Evolutionary conservation across 495 filamentous ascomycete species (phyloP), one percentile per base, ranked within the genome.

Genomic region (Annulohypoxylon maeteangense): DNA sequence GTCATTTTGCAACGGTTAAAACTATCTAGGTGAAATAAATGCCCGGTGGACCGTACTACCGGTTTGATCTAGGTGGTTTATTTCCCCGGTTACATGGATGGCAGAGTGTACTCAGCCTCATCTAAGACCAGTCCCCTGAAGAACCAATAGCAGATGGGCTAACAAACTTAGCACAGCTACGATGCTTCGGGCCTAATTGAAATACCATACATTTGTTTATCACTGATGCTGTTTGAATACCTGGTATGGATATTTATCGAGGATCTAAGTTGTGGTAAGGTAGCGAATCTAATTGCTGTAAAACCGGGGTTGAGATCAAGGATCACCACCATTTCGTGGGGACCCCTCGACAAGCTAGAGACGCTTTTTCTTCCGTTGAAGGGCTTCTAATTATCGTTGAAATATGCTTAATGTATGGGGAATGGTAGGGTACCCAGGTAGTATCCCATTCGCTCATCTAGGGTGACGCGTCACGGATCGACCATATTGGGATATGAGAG

Each of bases 401-500:
- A 6, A 23, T 23, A 7, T 11, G 18, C 45, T 48, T 48, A 23
- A 48, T 12, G 40, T 44, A 44, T 44, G n/a, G 40, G 36, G 36
- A 40, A 40, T 44, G 40, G 40, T 16, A 44, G 4, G 45, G 45
- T 16, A n/a, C n/a, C n/a, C n/a, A 50, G n/a, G 45, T 12, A 11
- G 45, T 12, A 50, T 50, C 2, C 23, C 27, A 31, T 6, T 31
- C 27, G 14, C 32, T 65, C 34, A 57, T 56, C 29, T 34, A 5
- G 47, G 20, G 29, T 44, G 48, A 65, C 62, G 62, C 62, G 62
- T 65, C 62, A 65, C 50, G 50, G 36, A 27, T 23, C 31, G 36
- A n/a, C 32, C 16, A 14, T 36, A 22, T 64, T 42, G 23, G 48
- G 27, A 64, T 55, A 64, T 64, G 34, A 34, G 32, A 40, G 47